Base-by-base conservation (phyloP, 2,329 filamentous ascomycete genomes). In the Ophiostoma sp. region DNA sequence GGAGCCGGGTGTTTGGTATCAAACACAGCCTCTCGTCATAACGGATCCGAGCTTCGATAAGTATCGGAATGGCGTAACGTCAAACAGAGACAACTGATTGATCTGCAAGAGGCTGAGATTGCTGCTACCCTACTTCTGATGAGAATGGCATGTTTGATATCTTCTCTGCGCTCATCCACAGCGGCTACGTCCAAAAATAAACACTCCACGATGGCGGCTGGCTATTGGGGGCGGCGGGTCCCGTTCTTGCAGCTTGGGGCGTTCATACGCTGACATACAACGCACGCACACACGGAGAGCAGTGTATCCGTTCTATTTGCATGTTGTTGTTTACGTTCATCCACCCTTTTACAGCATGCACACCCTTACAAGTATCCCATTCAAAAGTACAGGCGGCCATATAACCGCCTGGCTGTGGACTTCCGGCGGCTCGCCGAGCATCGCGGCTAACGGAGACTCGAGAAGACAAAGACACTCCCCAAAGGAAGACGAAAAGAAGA, bases 121-220 rank as follows among this genome's bases (percentile, higher is more conserved):
- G 5, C 6, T 55, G 4, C 6, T 55, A 5, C 8, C 8, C 7
- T 12, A 27, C 7, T 27, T 9, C 18, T 55, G 18, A 55, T 55
- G 49, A 55, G 5, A 9, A 36, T 27, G 27, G 27, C 27, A 27
- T 27, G 27, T 27, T 27, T 27, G 27, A 27, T 27, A 27, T 27
- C 27, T 27, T 27, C 27, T 27, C 27, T 27, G 27, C 27, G 27
- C 27, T 27, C 27, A 49, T 49, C 8, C 14, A 38, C 52, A 40
- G 27, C 27, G 27, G 27, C 18, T 6, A 12, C 55, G 55, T 36
- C 55, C 55, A 60, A 60, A 60, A 60, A 60, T 60, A 60, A 38
- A 60, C 55, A 11, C 18, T 60, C 55, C 55, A 58, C 18, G 49
- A 55, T 55, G 49, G 49, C 49, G 52, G 55, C 9, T 60, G 55